A percentile compares a stretch with the other conserved stretches of the same genome.
Evolutionary conservation across 148 eudicot genomes (phyloP).

Genomic region (Amaranthus cruentus): DNA sequence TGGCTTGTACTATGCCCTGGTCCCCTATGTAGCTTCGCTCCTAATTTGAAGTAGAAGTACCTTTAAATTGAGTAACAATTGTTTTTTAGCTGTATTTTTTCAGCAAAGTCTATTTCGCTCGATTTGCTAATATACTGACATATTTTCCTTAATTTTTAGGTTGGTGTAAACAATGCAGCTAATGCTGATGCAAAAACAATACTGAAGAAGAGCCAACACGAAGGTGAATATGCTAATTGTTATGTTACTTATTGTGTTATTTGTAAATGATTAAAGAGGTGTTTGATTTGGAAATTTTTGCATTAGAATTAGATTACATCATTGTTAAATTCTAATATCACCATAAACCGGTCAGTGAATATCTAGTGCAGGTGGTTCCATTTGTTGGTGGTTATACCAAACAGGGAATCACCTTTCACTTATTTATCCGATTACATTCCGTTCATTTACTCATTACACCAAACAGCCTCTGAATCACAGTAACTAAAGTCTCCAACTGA

Average conservation of each 20-base stretch:
- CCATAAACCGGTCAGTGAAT: no score
- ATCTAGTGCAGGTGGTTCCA: no score
- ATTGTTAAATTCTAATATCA: no score
- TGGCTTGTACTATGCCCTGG: no score
- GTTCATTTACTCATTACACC: no score
- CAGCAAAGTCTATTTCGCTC: background rate
- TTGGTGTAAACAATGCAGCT: constrained; percentile 33
- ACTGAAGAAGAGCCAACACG: constrained; percentile 47
- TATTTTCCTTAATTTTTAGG: constrained; percentile 26
- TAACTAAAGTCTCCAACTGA: background rate
- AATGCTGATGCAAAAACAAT: constrained; percentile 46
- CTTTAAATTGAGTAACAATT: background rate
- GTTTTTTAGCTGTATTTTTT: background rate
- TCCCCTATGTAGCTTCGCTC: no score
- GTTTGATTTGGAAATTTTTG: background rate
- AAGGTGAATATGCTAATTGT: constrained; percentile 38
- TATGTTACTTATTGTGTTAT: background rate
- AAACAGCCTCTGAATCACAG: no score
- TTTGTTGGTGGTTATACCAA: no score
- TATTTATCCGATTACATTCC: no score
- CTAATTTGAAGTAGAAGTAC: background rate
- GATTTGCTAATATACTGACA: background rate
- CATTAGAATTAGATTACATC: background rate
- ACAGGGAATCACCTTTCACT: no score
- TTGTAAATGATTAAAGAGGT: background rate